phyloP scores from a whole-genome alignment of 2,329 filamentous ascomycete genomes.

The Madurella fahalii region DNA sequence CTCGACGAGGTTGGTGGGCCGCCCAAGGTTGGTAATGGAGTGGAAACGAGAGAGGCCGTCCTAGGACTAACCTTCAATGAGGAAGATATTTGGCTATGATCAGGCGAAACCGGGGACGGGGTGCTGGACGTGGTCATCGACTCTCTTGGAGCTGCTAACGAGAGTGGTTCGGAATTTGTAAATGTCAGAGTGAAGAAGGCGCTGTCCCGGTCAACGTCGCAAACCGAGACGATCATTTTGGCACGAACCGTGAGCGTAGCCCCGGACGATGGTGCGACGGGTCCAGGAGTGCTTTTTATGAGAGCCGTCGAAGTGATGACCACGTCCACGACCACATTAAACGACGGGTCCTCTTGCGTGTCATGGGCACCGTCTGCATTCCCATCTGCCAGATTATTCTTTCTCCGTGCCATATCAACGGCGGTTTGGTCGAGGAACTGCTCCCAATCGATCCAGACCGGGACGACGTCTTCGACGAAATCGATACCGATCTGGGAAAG shows the following conservation, averaged over 20 bases:
- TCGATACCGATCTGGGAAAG: slow-evolving; percentile 69
- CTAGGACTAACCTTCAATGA: slow-evolving; percentile 45
- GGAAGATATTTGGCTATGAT: slow-evolving; percentile 45
- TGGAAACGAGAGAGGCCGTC: slow-evolving; percentile 48
- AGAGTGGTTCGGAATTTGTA: slow-evolving; percentile 50
- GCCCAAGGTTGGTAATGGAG: slow-evolving; percentile 63
- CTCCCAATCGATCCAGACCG: slow-evolving; percentile 57
- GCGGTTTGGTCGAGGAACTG: slow-evolving; percentile 53
- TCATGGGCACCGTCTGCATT: slow-evolving; percentile 33
- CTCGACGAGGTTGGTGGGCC: slow-evolving; percentile 55
- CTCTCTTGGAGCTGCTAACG: slow-evolving; percentile 33
- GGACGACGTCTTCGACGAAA: slow-evolving; percentile 63
- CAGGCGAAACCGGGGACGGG: slow-evolving; percentile 45
- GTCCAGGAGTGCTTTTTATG: slow-evolving; percentile 37
- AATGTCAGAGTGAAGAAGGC: slow-evolving; percentile 73
- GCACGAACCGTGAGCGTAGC: slow-evolving; percentile 50
- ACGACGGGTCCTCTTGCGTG: slow-evolving; percentile 21
- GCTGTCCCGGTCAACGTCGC: slow-evolving; percentile 62
- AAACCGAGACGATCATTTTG: slow-evolving; percentile 74
- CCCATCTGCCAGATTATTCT: slow-evolving; percentile 1
- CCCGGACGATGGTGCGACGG: slow-evolving; percentile 33
- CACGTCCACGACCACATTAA: slow-evolving; percentile 62
- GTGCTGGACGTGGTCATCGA: slow-evolving; percentile 36
- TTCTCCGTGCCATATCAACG: slow-evolving; percentile 37
- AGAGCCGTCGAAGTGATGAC: slow-evolving; percentile 53